Evolutionary conservation across 1,284 basidiomycete species (phyloP).

Genomic region (Austropuccinia psidii): DNA sequence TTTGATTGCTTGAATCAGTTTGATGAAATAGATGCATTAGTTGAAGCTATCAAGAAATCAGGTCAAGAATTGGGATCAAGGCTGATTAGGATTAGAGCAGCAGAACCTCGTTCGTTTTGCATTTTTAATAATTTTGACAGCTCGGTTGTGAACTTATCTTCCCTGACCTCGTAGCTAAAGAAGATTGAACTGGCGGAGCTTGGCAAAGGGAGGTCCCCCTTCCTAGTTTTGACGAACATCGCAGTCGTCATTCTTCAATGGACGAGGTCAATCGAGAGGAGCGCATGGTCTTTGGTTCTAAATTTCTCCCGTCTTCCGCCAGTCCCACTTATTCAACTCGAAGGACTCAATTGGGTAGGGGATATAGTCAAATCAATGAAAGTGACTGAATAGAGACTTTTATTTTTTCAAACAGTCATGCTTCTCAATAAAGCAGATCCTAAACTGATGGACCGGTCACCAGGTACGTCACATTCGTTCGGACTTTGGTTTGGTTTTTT

Average conservation of each 20-base stretch:
- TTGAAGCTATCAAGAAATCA: constrained; percentile 40
- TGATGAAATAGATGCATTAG: constrained; percentile 10
- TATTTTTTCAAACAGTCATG: too few species aligned
- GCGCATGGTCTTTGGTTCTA: constrained; percentile 34
- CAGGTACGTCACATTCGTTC: constrained; percentile 6
- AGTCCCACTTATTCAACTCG: neutral
- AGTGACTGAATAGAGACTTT: constrained; percentile 7
- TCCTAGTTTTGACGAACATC: constrained; percentile 31
- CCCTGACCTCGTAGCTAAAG: constrained; percentile 13
- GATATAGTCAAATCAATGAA: constrained; percentile 6
- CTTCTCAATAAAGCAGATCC: too few species aligned
- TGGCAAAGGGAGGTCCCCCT: constrained; percentile 31
- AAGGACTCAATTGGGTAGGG: constrained; percentile 19
- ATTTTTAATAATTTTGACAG: neutral
- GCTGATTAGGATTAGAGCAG: constrained; percentile 80
- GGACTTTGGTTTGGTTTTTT: too few species aligned
- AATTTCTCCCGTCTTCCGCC: constrained; percentile 21
- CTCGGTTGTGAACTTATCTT: neutral
- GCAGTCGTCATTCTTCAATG: constrained; percentile 7
- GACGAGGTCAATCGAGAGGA: constrained; percentile 34
- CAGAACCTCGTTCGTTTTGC: constrained; percentile 72
- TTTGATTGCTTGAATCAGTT: constrained; percentile 46
- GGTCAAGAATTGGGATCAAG: constrained; percentile 60
- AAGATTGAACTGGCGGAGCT: constrained; percentile 32
- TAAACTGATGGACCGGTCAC: constrained; percentile 36